phyloP scores from a whole-genome alignment of 495 filamentous ascomycete species.

The Penicillium herquei region DNA sequence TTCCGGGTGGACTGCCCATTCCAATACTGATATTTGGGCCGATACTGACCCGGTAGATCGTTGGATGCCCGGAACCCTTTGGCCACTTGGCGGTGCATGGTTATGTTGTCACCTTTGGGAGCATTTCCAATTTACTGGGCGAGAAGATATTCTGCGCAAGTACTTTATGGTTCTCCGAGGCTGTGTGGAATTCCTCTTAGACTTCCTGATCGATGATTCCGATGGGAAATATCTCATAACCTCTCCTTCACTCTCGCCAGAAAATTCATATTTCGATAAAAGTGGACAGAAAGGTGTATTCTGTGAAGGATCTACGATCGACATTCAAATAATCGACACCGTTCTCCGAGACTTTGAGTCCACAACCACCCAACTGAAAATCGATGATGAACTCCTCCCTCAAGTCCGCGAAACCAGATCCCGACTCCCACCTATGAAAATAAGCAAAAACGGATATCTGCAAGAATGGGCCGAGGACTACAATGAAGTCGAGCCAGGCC shows the following conservation, averaged over 20 bases:
- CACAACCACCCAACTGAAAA: conserved; percentile 20
- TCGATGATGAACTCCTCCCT: conserved; percentile 20
- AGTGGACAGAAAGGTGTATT: conserved; percentile 31
- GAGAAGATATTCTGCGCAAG: conserved; percentile 30
- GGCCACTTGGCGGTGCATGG: conserved; percentile 51
- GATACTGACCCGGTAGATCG: conserved; percentile 47
- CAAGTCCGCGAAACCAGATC: conserved; percentile 10
- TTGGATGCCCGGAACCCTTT: conserved; percentile 44
- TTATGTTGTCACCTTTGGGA: conserved; percentile 48
- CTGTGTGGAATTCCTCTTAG: conserved; percentile 41
- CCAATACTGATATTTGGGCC: conserved; percentile 51
- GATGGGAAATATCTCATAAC: conserved; percentile 36
- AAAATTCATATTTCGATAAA: conserved; percentile 43
- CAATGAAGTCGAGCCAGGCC: conserved; percentile 44
- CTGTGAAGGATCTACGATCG: conserved; percentile 46
- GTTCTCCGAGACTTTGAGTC: conserved; percentile 38
- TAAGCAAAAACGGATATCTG: conserved; percentile 41
- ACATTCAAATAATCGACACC: conserved; percentile 44
- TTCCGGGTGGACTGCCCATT: conserved; percentile 46
- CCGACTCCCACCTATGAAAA: conserved; percentile 31
- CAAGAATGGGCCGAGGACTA: conserved; percentile 51
- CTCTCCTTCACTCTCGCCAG: conserved; percentile 49
- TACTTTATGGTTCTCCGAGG: conserved; percentile 38
- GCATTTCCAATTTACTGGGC: conserved; percentile 39
- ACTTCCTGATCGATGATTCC: conserved; percentile 43